Base-by-base conservation (phyloP, 108 stramenopile genomes). In the Schizochytrium sp. region DNA sequence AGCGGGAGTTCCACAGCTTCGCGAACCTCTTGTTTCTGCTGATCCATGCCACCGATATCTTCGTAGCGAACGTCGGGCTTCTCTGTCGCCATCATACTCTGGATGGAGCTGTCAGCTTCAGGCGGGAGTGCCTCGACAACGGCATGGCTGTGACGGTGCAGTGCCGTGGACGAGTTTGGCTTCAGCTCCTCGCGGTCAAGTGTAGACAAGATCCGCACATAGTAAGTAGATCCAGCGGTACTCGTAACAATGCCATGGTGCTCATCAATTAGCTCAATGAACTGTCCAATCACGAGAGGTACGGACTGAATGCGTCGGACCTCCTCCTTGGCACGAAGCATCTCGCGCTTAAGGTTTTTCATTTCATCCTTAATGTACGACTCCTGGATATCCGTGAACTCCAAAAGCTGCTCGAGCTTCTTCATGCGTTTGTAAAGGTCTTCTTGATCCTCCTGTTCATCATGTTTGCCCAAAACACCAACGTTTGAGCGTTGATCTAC, bases 281-380 rank as follows among this genome's bases (percentile, higher is more conserved):
- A 99, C 92, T 99, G 98, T 2, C 99, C 99, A 90, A 99, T 99
- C 44, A 98, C 97, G 58, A 99, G 94, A 19, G 99, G 99, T 38
- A 99, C 99, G 7, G 94, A 94, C 93, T 99, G 98, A 91, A 99
- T 99, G 46, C 98, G 94, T 61, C 97, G 97, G 91, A 99, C 96
- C 90, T 99, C 99, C 93, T 98, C 96, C 92, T 96, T 96, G 72
- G 99, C 99, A 4, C 98, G 97, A 58, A 99, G 95, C 53, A 99
- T 94, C 90, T 99, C 99, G 38, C 99, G 94, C 92, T 99, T 97
- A 19, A 99, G 93, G 89, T 99, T 98, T 46, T 96, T 95, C 98
- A 99, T 99, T 93, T 99, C 99, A 91, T 99, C 98, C 93, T 99
- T 99, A 90, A 99, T 94, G 92, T 99, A 99, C 92, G 98, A 97